A percentile compares a stretch with the other conserved stretches of the same genome.
These are phyloP conservation scores for Phragmites australis DNA, from an alignment of 176 grass and related monocot species.

Conservation along the genomic window DNA sequence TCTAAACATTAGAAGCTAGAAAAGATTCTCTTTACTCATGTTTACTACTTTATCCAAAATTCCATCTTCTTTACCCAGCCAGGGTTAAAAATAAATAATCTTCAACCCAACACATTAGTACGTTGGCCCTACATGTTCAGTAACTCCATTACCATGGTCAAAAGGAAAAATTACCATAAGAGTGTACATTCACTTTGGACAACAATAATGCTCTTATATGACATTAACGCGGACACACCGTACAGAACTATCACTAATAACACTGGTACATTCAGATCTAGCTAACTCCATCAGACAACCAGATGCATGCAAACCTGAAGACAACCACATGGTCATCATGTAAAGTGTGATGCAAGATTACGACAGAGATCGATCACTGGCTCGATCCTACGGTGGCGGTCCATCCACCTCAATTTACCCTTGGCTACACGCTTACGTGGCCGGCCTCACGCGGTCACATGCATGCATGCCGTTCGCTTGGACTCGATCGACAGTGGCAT, in stretches of 20 bases:
- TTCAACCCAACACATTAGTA: neutral
- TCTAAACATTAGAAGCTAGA: neutral
- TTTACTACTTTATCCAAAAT: conserved; percentile 2
- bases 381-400: too few species aligned
- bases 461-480: neutral
- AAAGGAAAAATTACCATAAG: neutral
- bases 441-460: conserved; percentile 27
- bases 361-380: too few species aligned
- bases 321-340: neutral
- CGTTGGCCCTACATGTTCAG: neutral
- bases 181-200: neutral
- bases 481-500: too few species aligned
- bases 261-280: neutral
- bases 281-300: neutral
- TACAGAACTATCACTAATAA: neutral
- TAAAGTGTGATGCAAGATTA: conserved; percentile 15
- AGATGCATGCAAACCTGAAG: neutral
- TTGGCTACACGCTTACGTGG: conserved; percentile 4
- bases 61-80: neutral
- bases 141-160: neutral
- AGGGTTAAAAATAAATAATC: neutral
- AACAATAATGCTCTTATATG: neutral
- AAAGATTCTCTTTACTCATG: neutral
- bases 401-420: neutral
- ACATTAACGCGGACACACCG: neutral